A percentile compares a stretch with the other conserved stretches of the same genome.
Evolutionary conservation across 805 yeast species (phyloP).

Genomic region (Isabelozyma heimii): DNA sequence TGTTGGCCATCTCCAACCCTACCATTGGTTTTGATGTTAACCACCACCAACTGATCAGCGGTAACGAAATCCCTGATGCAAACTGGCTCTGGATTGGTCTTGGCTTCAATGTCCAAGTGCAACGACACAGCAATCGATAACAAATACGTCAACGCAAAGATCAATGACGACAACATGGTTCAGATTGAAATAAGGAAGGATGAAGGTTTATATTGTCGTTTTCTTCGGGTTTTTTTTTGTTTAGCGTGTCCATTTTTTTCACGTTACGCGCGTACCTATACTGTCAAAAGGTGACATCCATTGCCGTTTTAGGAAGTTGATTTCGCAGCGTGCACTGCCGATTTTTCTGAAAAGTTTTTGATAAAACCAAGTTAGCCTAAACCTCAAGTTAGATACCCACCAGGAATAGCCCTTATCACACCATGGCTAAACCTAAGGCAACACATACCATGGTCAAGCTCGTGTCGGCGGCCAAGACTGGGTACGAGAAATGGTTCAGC

Average conservation of each 20-base stretch:
- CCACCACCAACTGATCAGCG: slow-evolving; percentile 84
- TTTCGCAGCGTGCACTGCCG: neutral
- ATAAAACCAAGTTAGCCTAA: neutral
- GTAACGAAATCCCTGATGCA: slow-evolving; percentile 92
- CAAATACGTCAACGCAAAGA: slow-evolving; percentile 10
- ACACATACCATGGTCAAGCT: slow-evolving; percentile 82
- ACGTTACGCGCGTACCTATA: neutral
- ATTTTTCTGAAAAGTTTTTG: neutral
- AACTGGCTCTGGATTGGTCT: slow-evolving; percentile 50
- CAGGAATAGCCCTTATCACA: neutral
- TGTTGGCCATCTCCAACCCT: slow-evolving; percentile 82
- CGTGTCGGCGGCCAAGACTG: slow-evolving; percentile 87
- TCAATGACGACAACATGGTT: neutral
- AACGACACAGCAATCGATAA: slow-evolving; percentile 34
- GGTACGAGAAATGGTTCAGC: slow-evolving; percentile 75
- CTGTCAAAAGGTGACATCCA: neutral
- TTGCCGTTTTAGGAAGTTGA: neutral
- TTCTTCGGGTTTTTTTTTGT: slow-evolving; percentile 4
- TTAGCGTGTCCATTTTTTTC: slow-evolving; percentile 2
- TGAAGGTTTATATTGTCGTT: neutral
- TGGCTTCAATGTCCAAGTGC: slow-evolving; percentile 54
- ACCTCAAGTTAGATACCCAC: no score
- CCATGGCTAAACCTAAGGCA: slow-evolving; percentile 58
- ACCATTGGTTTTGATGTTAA: slow-evolving; percentile 75
- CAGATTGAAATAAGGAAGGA: neutral